A percentile compares a stretch with the other conserved stretches of the same genome.
Evolutionary conservation across 1,139 yeast genomes (phyloP).

Genomic region (Candida neerlandica): DNA sequence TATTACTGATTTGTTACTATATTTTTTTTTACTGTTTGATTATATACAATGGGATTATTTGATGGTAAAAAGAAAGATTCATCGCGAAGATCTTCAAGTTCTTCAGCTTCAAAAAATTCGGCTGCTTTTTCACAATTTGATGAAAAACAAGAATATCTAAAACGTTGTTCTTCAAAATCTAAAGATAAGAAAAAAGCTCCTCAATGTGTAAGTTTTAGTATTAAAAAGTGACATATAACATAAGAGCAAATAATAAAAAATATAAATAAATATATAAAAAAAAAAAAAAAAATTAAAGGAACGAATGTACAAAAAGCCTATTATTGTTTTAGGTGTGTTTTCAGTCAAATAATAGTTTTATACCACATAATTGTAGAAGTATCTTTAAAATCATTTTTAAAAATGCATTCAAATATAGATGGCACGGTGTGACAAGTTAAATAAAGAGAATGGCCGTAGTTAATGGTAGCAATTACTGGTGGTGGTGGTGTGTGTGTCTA

Average conservation of each 20-base stretch:
- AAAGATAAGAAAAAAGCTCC: slow-evolving; percentile 27
- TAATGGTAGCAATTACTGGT: too few species aligned
- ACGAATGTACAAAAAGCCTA: too few species aligned
- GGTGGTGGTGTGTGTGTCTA: too few species aligned
- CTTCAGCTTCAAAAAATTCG: slow-evolving; percentile 2
- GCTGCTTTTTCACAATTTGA: slow-evolving; percentile 12
- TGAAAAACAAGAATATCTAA: slow-evolving; percentile 36
- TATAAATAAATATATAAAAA: background rate
- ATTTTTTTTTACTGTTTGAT: background rate
- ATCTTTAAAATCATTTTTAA: too few species aligned
- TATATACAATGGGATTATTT: slow-evolving; percentile 6
- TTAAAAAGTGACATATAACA: slow-evolving; percentile 29
- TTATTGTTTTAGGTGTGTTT: too few species aligned
- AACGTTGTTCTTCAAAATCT: slow-evolving; percentile 38
- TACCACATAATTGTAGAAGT: too few species aligned
- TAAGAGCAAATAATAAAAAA: background rate
- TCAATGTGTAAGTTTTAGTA: slow-evolving; percentile 38
- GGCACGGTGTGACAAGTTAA: too few species aligned
- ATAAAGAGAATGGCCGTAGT: too few species aligned
- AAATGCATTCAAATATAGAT: too few species aligned
- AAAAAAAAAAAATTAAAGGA: background rate
- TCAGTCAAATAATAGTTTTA: too few species aligned
- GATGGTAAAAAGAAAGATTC: slow-evolving; percentile 7
- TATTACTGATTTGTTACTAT: too few species aligned
- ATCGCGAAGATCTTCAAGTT: slow-evolving; percentile 10